Conservation (phyloP, 2,329 filamentous ascomycete species). For the Fusarium dimerum region DNA sequence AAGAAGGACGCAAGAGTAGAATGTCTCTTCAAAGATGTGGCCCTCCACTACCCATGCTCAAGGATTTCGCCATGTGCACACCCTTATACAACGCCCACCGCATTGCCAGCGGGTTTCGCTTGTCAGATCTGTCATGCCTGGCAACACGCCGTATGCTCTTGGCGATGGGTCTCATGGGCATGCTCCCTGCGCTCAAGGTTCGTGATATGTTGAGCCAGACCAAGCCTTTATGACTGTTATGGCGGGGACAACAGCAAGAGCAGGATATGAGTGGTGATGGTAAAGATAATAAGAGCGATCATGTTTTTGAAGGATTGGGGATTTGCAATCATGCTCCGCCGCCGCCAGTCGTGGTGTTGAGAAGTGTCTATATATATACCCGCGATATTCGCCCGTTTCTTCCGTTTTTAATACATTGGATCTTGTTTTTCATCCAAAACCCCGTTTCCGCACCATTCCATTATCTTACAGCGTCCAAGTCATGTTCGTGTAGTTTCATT, state of each 20-base stretch:
- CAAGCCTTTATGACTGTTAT: conserved; percentile 27
- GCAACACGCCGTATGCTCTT: conserved; percentile 33
- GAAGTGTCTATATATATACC: conserved; percentile 31
- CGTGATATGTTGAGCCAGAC: conserved; percentile 18
- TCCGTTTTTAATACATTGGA: conserved; percentile 7
- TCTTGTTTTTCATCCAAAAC: conserved; percentile 11
- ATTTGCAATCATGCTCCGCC: conserved; percentile 21
- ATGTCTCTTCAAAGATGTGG: conserved; percentile 20
- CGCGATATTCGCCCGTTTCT: conserved; percentile 19
- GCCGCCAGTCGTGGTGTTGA: conserved; percentile 17
- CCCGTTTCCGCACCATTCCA: conserved; percentile 15
- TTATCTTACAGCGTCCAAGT: conserved; percentile 29
- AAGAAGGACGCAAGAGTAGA: conserved; percentile 8
- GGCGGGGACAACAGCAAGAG: neutral
- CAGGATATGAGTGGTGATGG: neutral
- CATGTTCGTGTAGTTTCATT: conserved; percentile 19
- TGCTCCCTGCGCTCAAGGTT: conserved; percentile 26
- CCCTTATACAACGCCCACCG: conserved; percentile 19
- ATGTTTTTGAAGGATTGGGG: conserved; percentile 14
- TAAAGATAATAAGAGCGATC: conserved; percentile 1
- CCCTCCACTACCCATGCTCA: conserved; percentile 18
- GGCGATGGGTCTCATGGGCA: conserved; percentile 33
- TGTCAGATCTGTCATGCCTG: conserved; percentile 28
- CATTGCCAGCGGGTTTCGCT: conserved; percentile 18
- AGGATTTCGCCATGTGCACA: conserved; percentile 20